These are phyloP conservation scores for Crithidia sp. DNA, from an alignment of 208 protist genomes.

Conservation along the genomic window DNA sequence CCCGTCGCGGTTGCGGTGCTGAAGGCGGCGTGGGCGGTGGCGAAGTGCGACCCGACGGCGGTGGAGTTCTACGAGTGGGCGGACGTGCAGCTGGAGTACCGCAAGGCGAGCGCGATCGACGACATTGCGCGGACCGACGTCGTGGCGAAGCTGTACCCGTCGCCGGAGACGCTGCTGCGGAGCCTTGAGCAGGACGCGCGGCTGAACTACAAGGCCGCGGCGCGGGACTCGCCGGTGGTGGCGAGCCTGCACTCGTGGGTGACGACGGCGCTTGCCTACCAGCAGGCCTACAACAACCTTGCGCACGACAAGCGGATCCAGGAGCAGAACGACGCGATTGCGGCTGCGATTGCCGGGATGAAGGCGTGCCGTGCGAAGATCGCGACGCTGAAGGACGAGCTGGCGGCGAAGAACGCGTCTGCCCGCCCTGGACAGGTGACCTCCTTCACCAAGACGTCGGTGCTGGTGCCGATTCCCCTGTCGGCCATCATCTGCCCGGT, in stretches of 20 bases:
- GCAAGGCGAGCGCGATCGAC: slow-evolving; percentile 38
- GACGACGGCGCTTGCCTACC: slow-evolving; percentile 62
- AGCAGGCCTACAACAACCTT: slow-evolving; percentile 61
- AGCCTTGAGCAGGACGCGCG: slow-evolving; percentile 37
- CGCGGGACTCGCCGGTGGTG: slow-evolving; percentile 47
- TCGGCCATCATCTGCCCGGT: slow-evolving; percentile 65
- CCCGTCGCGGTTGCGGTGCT: slow-evolving; percentile 65
- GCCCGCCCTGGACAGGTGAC: slow-evolving; percentile 44
- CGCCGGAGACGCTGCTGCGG: slow-evolving; percentile 33
- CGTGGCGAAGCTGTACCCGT: slow-evolving; percentile 47
- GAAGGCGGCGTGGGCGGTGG: slow-evolving; percentile 56
- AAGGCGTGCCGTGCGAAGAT: slow-evolving; percentile 70
- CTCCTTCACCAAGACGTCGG: slow-evolving; percentile 65
- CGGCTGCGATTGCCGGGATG: slow-evolving; percentile 56
- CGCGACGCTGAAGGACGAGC: slow-evolving; percentile 65
- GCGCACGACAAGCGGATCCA: slow-evolving; percentile 64
- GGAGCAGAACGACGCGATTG: slow-evolving; percentile 67
- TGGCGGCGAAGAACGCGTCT: slow-evolving; percentile 36
- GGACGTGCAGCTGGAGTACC: slow-evolving; percentile 69
- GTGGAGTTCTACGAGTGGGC: slow-evolving; percentile 67
- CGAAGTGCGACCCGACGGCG: slow-evolving; percentile 57
- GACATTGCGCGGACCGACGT: slow-evolving; percentile 55
- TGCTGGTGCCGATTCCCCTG: slow-evolving; percentile 48
- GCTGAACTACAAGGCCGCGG: slow-evolving; percentile 45
- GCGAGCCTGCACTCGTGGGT: slow-evolving; percentile 65